Evolutionary conservation across 495 filamentous ascomycete genomes (phyloP), one percentile per base, ranked within the genome.

Genomic region (Aspergillus baeticus): DNA sequence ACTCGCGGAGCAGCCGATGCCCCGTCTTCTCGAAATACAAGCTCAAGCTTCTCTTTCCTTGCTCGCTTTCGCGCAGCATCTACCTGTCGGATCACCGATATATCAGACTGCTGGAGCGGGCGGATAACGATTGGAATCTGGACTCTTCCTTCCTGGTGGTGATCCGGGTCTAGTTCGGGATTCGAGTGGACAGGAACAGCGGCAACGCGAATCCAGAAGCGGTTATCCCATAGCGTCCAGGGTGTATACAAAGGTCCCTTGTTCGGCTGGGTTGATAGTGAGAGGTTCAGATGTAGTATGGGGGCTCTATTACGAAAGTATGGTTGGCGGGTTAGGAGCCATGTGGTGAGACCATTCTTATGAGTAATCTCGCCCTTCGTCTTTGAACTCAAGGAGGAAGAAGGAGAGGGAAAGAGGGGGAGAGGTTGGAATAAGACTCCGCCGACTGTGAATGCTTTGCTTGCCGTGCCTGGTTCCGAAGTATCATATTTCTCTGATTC

Each of bases 181-280:
- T 43, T 22, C 13, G 10, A 14, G 1, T 23, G 21, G 41, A 23
- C 7, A 18, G 0, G 33, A 21, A 18, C n/a, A n/a, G 13, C 65
- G 10, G 51, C 59, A 10, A 91, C 37, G 4, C 85, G 81, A 34
- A 96, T 71, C 93, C 93, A 98, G 73, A 81, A 96, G 8, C 93
- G 81, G 10, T 87, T 81, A 66, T 98, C 93, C 81, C 84, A 96
- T 1, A 94, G 73, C 3, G 31, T 58, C 70, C 74, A 72, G 1
- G 62, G 59, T 0, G 66, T 58, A 17, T 57, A 62, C 15, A n/a
- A 41, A 42, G 21, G 35, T 33, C 51, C 5, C 18, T 31, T 17
- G 22, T 47, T 5, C 8, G 10, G 13, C 18, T 47, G 44, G 23
- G 10, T 17, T 34, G 48, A 33, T 26, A 54, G 50, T 11, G 8